Base-by-base conservation (phyloP, 2,329 filamentous ascomycete genomes). In the Penicillium sp. region DNA sequence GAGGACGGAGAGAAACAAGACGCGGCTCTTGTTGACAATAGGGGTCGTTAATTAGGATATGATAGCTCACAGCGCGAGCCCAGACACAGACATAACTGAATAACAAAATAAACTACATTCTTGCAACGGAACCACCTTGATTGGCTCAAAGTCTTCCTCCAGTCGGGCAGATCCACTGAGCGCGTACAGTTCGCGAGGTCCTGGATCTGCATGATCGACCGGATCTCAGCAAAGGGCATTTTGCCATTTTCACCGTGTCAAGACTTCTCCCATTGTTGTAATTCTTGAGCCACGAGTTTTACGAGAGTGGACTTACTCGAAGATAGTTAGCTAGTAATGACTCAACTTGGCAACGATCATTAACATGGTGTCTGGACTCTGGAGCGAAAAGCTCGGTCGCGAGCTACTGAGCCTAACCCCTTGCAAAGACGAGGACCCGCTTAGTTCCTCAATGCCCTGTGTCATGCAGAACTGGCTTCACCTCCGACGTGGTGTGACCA, bases 161-260 rank as follows among this genome's bases (percentile, higher is more conserved):
- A 45, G 43, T 35, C 39, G 34, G 34, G n/a, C 31, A 52, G 61
- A 43, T 28, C 65, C 63, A 68, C 66, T 35, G 45, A 41, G 54
- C 42, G 38, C 38, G 25, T 28, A 28, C 25, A 28, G 42, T 56
- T 31, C 11, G 35, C 48, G 49, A 58, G 53, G 39, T 60, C 60
- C 55, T 61, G 64, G 63, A 64, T 67, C 60, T 63, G 60, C 65
- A 59, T 55, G 62, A 68, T 68, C 62, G 53, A 50, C 35, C 5
- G 59, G n/a, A 35, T 35, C 28, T 49, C 22, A 49, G n/a, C n/a
- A 35, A 0, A 20, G 20, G 20, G 43, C 43, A 47, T 28, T 35
- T 48, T 48, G 2, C 17, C 6, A 17, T 48, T 15, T 28, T 28
- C 25, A 28, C 25, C 25, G 5, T 28, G 25, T 28, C 25, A 28